Conservation (phyloP, 371 early-diverging fungal species). For the Thermomucor indicae-seudaticae region DNA sequence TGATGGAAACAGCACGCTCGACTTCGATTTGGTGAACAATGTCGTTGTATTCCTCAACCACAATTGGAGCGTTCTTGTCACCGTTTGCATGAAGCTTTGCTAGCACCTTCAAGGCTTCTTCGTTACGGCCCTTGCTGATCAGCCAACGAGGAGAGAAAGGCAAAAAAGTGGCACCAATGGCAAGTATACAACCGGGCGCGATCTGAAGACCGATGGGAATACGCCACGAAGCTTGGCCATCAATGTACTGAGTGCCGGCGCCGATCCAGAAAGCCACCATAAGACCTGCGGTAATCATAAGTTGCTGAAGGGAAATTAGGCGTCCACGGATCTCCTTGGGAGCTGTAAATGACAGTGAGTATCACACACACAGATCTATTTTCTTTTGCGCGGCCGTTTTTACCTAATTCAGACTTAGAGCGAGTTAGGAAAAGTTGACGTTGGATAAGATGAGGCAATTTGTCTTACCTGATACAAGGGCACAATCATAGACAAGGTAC, state of each 20-base stretch:
- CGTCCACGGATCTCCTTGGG: slow-evolving; percentile 63
- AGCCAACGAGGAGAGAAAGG: slow-evolving; percentile 61
- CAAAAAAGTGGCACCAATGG: slow-evolving; percentile 12
- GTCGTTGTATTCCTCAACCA: slow-evolving; percentile 25
- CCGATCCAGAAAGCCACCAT: slow-evolving; percentile 44
- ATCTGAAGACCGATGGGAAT: slow-evolving; percentile 31
- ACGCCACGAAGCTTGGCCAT: slow-evolving; percentile 39
- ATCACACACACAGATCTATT: too few relatives aligned
- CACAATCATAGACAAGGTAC: slow-evolving; percentile 64
- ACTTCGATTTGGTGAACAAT: slow-evolving; percentile 35
- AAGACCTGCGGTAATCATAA: slow-evolving; percentile 35
- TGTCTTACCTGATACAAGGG: too few relatives aligned
- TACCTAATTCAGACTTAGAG: too few relatives aligned
- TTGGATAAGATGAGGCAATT: too few relatives aligned
- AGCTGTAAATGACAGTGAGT: too few relatives aligned
- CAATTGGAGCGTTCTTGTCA: slow-evolving; percentile 30
- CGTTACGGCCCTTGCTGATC: slow-evolving; percentile 40
- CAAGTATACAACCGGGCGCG: slow-evolving; percentile 19
- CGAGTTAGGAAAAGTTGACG: too few relatives aligned
- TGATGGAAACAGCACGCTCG: slow-evolving; percentile 35
- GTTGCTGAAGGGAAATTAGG: slow-evolving; percentile 36
- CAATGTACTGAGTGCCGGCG: slow-evolving; percentile 40
- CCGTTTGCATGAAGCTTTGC: slow-evolving; percentile 41
- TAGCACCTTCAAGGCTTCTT: slow-evolving; percentile 42
- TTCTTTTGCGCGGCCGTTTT: too few relatives aligned